Base-by-base conservation (phyloP, 2,329 filamentous ascomycete species). In the Xylariomycetidae sp. region DNA sequence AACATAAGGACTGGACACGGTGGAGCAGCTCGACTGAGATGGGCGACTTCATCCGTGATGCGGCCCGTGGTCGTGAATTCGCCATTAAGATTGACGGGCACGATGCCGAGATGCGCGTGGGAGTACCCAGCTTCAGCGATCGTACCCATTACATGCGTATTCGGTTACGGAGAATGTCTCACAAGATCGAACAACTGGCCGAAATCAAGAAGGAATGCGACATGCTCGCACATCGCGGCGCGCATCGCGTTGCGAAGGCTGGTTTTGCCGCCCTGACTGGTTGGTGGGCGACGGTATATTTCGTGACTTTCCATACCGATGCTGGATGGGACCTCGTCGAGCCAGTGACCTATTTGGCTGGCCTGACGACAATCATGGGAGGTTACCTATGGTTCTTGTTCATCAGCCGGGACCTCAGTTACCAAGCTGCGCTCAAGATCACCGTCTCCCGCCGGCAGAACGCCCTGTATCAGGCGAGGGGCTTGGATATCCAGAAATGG, bases 361-460 rank as follows among this genome's bases (percentile, higher is more conserved):
- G 88, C n/a, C 69, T 96, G 44, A 78, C 81, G 1, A 88, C 85
- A 10, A 77, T 95, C 51, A 94, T 95, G 66, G 82, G 82, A 6
- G 89, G 88, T 46, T 96, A 96, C 53, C 69, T 94, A 34, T 96
- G 88, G 87, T 95, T 96, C 57, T 66, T 95, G 10, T 94, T 89
- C 62, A 86, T 95, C 65, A 94, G 89, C 62, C 78, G 85, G 14
- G 88, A 95, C 61, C 80, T 94, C 9, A 86, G 79, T 44, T 95
- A 95, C 66, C 82, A 85, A 46, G 82, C 82, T 3, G 88, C 89
- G 17, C 79, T 95, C 64, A 89, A 94, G 56, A 73, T 94, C 34
- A 95, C 89, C 6, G 84, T 95, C 23, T 86, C 78, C 23, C 73
- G 80, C 22, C 75, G 88, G 5, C 88, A 94, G 60, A 73, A 76